A percentile compares a stretch with the other conserved stretches of the same genome.
Conservation (phyloP, 176 grass and related monocot species). For the maize (Zea mays) region Zm-B73-REFERENCE-NAM-5.0 NC_050105.1:138324001-138324500, state of each 20-base stretch:
- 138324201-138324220: conserved; percentile 43
- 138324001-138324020: neutral
- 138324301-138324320: neutral
- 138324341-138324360: too few species aligned
- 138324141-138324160: conserved; percentile 19
- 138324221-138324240: conserved; percentile 18
- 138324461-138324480: neutral
- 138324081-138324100: conserved; percentile 31
- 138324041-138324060: conserved; percentile 1
- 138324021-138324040: too few species aligned
- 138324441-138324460: neutral
- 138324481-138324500: conserved; percentile 35
- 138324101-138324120: conserved; percentile 36
- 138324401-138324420: too few species aligned
- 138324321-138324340: too few species aligned
- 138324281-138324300: neutral
- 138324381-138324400: too few species aligned
- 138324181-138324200: conserved; percentile 28
- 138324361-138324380: too few species aligned
- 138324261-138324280: neutral
- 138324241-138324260: conserved; percentile 25
- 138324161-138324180: neutral
- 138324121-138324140: conserved; percentile 43
- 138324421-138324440: too few species aligned
- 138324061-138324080: neutral